phyloP scores from a whole-genome alignment of 495 filamentous ascomycete species.

The Trichoderma erinaceum region DNA sequence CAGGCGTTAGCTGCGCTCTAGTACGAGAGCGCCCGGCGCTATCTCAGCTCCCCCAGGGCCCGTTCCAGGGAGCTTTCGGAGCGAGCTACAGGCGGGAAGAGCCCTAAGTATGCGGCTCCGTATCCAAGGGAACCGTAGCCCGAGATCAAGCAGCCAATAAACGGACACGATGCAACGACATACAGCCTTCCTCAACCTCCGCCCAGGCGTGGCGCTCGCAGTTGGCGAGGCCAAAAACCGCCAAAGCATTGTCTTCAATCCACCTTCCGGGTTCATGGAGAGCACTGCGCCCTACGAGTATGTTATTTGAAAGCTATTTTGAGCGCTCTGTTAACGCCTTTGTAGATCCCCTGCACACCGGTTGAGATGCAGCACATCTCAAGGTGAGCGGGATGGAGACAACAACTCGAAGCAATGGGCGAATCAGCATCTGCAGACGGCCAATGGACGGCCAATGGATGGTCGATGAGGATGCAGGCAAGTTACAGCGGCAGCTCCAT shows the following conservation, averaged over 20 bases:
- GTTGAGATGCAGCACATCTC: not conserved
- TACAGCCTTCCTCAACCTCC: too few relatives aligned
- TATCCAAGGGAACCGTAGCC: not conserved
- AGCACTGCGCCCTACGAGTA: not conserved
- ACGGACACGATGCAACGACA: not conserved
- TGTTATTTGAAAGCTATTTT: not conserved
- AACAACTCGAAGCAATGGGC: not conserved
- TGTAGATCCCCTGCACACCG: not conserved
- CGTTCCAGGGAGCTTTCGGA: not conserved
- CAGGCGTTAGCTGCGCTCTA: not conserved
- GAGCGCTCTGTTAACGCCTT: not conserved
- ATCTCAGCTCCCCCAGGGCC: not conserved
- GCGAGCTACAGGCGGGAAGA: not conserved
- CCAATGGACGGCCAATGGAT: not conserved
- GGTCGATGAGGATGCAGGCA: conserved; percentile 2
- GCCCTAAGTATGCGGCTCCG: not conserved
- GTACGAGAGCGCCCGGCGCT: not conserved
- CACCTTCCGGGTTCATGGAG: not conserved
- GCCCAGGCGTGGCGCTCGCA: not conserved
- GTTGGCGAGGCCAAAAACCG: not conserved
- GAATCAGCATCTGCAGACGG: not conserved
- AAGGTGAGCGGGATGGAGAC: not conserved
- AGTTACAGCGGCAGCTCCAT: not conserved
- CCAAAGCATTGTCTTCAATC: not conserved
- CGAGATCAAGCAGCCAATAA: not conserved